Base-by-base conservation (phyloP, 768 basidiomycete species). In the Gloeopeniophorella convolvens region DNA sequence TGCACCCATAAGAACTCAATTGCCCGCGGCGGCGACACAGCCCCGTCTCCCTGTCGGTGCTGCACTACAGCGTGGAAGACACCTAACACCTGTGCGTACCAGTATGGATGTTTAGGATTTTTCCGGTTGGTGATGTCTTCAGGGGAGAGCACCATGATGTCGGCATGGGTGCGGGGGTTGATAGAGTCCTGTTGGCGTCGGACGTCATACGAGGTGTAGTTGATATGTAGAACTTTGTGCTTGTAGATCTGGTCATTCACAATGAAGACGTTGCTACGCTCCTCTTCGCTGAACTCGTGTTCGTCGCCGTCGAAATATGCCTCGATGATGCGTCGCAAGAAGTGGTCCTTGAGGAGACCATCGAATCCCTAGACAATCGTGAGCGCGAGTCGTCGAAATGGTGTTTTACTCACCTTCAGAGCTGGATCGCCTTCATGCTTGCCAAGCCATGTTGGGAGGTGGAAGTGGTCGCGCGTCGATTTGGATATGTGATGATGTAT, bases 121-220 rank as follows among this genome's bases (percentile, higher is more conserved):
- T 5, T 23, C 20, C 18, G 21, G 20, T 9, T 39, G 10, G 21
- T 27, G n/a, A n/a, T 24, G 28, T 44, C 28, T 7, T 43, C 18
- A 16, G 1, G n/a, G n/a, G n/a, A n/a, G n/a, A n/a, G n/a, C n/a
- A n/a, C n/a, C n/a, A n/a, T n/a, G n/a, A n/a, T n/a, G n/a, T n/a
- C n/a, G n/a, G n/a, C n/a, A n/a, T n/a, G n/a, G n/a, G n/a, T n/a
- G n/a, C n/a, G n/a, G n/a, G 70, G 68, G 42, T 75, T 75, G 48
- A 78, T 58, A 0, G 65, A 55, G 53, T 78, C 76, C 50, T 75
- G 72, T 1, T 56, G 58, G 0, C 69, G 62, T 16, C 68, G 65
- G 15, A 72, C 27, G 56, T 76, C 68, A 55, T 75, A 76, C 0
- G 68, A 70, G 0, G 73, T 74, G 50, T 70, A 72, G 50, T 71